Conservation (phyloP, 306 rosid species). For the Trifolium dubium region DNA sequence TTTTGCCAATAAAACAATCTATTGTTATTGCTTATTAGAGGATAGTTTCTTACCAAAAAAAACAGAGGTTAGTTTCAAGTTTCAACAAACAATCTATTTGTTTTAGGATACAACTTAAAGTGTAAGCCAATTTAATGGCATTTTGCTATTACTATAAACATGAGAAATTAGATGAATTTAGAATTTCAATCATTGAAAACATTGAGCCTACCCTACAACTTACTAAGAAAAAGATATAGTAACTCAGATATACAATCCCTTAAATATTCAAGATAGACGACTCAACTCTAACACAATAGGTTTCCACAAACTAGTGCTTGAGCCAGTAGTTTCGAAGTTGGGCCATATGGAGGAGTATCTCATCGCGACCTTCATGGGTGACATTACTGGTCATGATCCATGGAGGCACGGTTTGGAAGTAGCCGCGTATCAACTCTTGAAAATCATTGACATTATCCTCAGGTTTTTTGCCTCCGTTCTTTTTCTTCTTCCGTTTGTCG, state of each 20-base stretch:
- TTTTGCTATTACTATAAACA: conserved; percentile 25
- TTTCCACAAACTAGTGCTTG: conserved; percentile 63
- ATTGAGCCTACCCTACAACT: conserved; percentile 12
- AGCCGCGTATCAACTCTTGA: conserved; percentile 77
- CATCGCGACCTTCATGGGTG: conserved; percentile 93
- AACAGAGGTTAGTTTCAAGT: too few relatives aligned
- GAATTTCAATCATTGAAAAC: conserved; percentile 12
- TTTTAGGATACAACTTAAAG: neutral
- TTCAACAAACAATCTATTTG: neutral
- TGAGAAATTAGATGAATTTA: conserved; percentile 18
- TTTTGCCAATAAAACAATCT: neutral
- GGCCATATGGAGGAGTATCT: conserved; percentile 90
- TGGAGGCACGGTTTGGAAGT: conserved; percentile 79
- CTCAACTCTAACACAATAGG: conserved; percentile 12
- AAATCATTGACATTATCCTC: conserved; percentile 89
- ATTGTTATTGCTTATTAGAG: too few relatives aligned
- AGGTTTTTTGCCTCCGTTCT: conserved; percentile 85
- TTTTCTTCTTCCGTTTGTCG: conserved; percentile 95
- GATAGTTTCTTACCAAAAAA: too few relatives aligned
- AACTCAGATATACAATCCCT: conserved; percentile 30
- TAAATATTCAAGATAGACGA: conserved; percentile 3
- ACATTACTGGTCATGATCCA: conserved; percentile 99
- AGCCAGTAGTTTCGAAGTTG: conserved; percentile 98
- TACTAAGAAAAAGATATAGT: neutral
- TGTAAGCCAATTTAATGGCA: conserved; percentile 14